A percentile compares a stretch with the other conserved stretches of the same genome.
Conservation (phyloP, 2,329 filamentous ascomycete genomes). For the Diaporthe batatas region DNA sequence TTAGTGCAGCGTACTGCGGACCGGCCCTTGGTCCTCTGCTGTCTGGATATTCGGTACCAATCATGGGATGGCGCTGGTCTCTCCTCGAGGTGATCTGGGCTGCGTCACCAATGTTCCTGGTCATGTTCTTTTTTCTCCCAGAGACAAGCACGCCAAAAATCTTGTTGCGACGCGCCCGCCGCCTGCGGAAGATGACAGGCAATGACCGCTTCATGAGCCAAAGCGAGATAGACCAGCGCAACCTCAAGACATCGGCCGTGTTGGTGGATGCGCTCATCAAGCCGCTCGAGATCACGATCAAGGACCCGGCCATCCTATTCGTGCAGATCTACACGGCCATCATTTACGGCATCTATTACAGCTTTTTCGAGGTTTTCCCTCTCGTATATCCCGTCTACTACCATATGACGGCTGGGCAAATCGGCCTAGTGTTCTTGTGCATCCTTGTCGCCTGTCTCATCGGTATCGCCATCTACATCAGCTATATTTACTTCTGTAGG, state of each 20-base stretch:
- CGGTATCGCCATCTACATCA: slow-evolving; percentile 62
- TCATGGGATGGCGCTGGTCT: slow-evolving; percentile 73
- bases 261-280: slow-evolving; percentile 70
- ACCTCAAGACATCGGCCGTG: slow-evolving; percentile 61
- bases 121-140: slow-evolving; percentile 73
- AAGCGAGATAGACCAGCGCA: slow-evolving; percentile 73
- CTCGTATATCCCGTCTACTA: slow-evolving; percentile 73
- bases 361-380: slow-evolving; percentile 77
- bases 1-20: slow-evolving; percentile 59
- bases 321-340: slow-evolving; percentile 72
- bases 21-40: slow-evolving; percentile 72
- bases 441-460: slow-evolving; percentile 70
- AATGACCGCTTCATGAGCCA: slow-evolving; percentile 69
- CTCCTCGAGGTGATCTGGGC: slow-evolving; percentile 75
- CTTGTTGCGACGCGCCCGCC: slow-evolving; percentile 70
- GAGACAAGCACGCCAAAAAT: slow-evolving; percentile 73
- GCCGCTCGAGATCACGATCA: slow-evolving; percentile 70
- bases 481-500: slow-evolving; percentile 62
- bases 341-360: slow-evolving; percentile 73
- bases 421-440: slow-evolving; percentile 72
- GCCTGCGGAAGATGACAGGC: slow-evolving; percentile 73
- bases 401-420: slow-evolving; percentile 68
- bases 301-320: slow-evolving; percentile 73
- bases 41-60: slow-evolving; percentile 70
- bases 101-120: slow-evolving; percentile 68